Evolutionary conservation across 192 early-diverging fungal species (phyloP).

Genomic region (Lunasporangiospora selenospora): DNA sequence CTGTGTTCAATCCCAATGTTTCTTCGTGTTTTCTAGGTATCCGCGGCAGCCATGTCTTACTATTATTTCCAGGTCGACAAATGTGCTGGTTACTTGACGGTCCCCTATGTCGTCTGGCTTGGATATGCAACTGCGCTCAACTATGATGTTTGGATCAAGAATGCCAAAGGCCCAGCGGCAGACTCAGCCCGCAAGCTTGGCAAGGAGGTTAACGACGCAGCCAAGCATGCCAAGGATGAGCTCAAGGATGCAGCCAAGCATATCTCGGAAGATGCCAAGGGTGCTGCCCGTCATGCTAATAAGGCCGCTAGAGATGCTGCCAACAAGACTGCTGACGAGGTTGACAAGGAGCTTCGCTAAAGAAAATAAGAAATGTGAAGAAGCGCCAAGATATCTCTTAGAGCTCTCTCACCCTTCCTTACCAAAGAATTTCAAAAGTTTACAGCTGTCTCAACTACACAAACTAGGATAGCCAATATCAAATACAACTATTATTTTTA

Average conservation of each 20-base stretch:
- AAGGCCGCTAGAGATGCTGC: conserved; percentile 14
- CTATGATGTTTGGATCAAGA: conserved; percentile 48
- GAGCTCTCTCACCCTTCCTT: too few species aligned
- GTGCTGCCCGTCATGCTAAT: conserved; percentile 15
- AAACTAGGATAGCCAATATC: too few species aligned
- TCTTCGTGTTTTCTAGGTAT: conserved; percentile 3
- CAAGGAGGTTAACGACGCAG: conserved; percentile 41
- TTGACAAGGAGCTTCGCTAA: conserved; percentile 27
- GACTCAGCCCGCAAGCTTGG: conserved; percentile 42
- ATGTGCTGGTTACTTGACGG: conserved; percentile 34
- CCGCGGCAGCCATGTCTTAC: conserved; percentile 21
- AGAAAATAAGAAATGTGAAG: too few species aligned
- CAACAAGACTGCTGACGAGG: conserved; percentile 24
- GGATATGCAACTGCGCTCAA: conserved; percentile 45
- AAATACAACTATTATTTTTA: too few species aligned
- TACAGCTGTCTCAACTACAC: too few species aligned
- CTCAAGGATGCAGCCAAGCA: conserved; percentile 38
- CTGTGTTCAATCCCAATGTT: neutral
- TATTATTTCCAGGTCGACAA: conserved; percentile 48
- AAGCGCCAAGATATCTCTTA: too few species aligned
- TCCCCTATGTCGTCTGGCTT: conserved; percentile 46
- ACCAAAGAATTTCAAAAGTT: too few species aligned
- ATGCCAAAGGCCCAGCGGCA: conserved; percentile 20
- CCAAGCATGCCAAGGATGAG: conserved; percentile 43
- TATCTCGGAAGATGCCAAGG: conserved; percentile 22